Base-by-base conservation (phyloP, 2,329 filamentous ascomycete genomes). In the Cryoendolithus antarcticus region DNA sequence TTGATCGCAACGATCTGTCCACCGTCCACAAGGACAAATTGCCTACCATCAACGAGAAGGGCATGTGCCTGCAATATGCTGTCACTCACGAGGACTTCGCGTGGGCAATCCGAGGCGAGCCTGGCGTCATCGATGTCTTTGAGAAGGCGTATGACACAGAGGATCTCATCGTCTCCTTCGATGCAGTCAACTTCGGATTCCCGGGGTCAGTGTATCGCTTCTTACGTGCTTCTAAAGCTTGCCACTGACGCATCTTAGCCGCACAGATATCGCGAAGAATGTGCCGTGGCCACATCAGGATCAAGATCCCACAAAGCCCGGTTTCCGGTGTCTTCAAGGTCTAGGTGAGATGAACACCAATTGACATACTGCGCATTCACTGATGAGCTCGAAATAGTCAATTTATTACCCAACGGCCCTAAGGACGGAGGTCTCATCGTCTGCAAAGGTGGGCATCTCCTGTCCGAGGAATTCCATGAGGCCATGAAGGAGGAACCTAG, bases 251-350 rank as follows among this genome's bases (percentile, higher is more conserved):
- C 15, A 19, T 19, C 15, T 19, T 19, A 51, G 53, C 41, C 52
- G 54, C 27, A 53, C 53, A 9, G 13, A 32, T 10, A 33, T 32
- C 24, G 6, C 19, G 12, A 11, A 36, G 8, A 35, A 36, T 21
- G 27, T 30, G 24, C 34, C 21, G 7, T 8, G 65, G 64, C 44
- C 59, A 58, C 34, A 53, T 46, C 9, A 66, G 43, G 59, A 61
- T 41, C 64, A 68, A 45, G 60, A 66, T 38, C 65, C 62, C 0
- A 53, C 52, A 8, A 62, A 58, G 45, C 58, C 57, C 9, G 70
- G 68, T 0, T 69, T 73, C 49, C 60, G 66, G 3, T 73, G 69
- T 44, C 56, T 69, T 2, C 69, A 72, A 42, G 70, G 70, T 4
- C 57, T 72, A 0, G 61, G 15, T 19, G 15, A 19, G 15, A 19